Base-by-base conservation (phyloP, 75 land plant genomes). In the Selaginella tamariscina region DNA sequence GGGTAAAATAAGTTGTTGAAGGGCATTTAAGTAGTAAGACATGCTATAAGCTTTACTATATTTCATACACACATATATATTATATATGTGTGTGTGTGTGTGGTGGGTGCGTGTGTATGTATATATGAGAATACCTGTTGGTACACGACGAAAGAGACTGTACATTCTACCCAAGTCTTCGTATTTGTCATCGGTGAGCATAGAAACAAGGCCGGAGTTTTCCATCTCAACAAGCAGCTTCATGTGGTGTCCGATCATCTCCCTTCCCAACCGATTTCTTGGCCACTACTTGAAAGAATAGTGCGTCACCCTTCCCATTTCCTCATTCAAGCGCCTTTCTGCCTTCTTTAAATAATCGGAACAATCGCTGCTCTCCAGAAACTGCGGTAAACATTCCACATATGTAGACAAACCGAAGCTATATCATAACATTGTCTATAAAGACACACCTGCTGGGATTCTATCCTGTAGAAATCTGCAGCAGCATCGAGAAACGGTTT, bases 161-260 rank as follows among this genome's bases (percentile, higher is more conserved):
- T 93, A 90, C 91, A 87, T 93, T 31, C 96, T 75, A 60, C 79
- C 83, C 73, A 93, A 60, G 55, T 89, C 98, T 30, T 93, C 96
- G 76, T 89, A 93, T 33, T 87, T 86, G 70, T 93, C 96, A 80
- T 89, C 88, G 26, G 80, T 72, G 66, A 93, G 84, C 98, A 93
- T 93, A 21, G 76, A 87, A 54, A 93, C 88, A 67, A 93, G 80
- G 1, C 98, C 98, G 11, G 98, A 93, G 28, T 93, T 89, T 66
- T 93, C 98, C 98, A 89, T 93, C 67, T 89, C 91, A 29, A 93
- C 91, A 27, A 93, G 76, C 65, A 85, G 84, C 63, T 71, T 79
- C 96, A 93, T 85, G 75, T 89, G 98, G 56, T 82, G 86, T 30
- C 82, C 96, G 70, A 93, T 89, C 88, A 93, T 85, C 77, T 93